Evolutionary conservation across 768 basidiomycete species (phyloP).

Genomic region (Neoboletus subvelutipes): DNA sequence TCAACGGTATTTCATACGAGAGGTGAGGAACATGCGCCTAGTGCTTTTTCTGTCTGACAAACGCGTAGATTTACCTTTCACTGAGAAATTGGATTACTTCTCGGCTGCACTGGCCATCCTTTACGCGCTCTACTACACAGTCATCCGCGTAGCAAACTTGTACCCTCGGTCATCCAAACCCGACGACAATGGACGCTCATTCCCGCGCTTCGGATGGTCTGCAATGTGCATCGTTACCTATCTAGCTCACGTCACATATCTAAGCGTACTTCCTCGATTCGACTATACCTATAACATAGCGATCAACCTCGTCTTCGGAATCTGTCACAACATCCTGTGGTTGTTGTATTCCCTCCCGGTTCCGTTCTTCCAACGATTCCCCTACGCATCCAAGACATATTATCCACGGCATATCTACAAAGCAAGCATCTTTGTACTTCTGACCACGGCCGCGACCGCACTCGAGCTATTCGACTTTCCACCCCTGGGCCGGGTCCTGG

Average conservation of each 20-base stretch:
- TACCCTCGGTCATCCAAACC: constrained; percentile 46
- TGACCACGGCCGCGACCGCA: constrained; percentile 71
- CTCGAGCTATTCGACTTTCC: constrained; percentile 94
- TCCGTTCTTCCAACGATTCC: constrained; percentile 54
- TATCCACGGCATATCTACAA: constrained; percentile 54
- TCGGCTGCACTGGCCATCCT: constrained; percentile 86
- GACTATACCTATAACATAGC: constrained; percentile 93
- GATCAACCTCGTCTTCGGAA: constrained; percentile 76
- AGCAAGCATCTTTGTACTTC: constrained; percentile 57
- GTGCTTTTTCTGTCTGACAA: constrained; percentile 6
- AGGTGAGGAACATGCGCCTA: constrained; percentile 50
- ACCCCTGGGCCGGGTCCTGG: constrained; percentile 69
- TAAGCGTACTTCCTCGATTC: constrained; percentile 73
- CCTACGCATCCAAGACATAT: constrained; percentile 52
- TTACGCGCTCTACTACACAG: constrained; percentile 74
- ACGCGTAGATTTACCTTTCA: constrained; percentile 67
- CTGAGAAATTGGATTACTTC: constrained; percentile 94
- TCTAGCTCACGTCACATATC: constrained; percentile 74
- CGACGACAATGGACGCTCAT: constrained; percentile 18
- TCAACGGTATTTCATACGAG: constrained; percentile 89
- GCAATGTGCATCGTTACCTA: constrained; percentile 54
- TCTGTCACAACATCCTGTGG: constrained; percentile 84
- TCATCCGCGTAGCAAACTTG: constrained; percentile 74
- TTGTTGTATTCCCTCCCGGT: constrained; percentile 59
- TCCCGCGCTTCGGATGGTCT: constrained; percentile 42